These are phyloP conservation scores for Neurospora crassa DNA, from an alignment of 2,329 filamentous ascomycete species.

Conservation along the genomic window DNA sequence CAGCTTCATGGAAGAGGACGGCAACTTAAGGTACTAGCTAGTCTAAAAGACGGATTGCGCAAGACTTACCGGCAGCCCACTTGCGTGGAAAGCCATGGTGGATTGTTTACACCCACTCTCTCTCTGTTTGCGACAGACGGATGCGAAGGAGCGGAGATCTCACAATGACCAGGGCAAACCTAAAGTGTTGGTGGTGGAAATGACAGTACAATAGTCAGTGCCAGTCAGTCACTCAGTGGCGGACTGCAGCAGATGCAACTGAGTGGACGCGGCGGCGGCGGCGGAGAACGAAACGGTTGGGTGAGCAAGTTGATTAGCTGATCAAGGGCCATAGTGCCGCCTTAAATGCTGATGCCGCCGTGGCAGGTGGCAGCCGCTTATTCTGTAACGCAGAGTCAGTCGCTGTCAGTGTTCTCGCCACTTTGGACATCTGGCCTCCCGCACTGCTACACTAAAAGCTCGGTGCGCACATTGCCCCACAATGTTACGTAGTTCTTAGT, in stretches of 20 bases:
- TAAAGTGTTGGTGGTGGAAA: neutral
- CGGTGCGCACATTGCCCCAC: neutral
- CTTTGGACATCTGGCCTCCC: neutral
- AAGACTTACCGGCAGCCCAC: constrained; percentile 20
- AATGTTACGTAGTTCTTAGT: neutral
- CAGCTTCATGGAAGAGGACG: neutral
- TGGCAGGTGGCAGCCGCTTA: neutral
- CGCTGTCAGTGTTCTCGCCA: neutral
- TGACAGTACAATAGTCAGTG: neutral
- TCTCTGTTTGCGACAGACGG: constrained; percentile 1
- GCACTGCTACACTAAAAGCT: neutral
- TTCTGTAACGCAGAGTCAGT: neutral
- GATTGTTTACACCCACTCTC: constrained; percentile 3
- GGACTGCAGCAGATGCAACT: neutral
- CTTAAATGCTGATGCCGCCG: neutral
- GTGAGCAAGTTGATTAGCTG: neutral
- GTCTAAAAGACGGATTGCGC: neutral
- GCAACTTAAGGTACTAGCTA: no score
- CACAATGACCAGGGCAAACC: neutral
- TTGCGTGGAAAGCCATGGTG: constrained; percentile 21
- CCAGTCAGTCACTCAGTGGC: neutral
- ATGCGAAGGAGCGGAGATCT: neutral
- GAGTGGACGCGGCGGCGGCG: neutral
- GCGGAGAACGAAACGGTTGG: neutral
- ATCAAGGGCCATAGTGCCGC: neutral